Evolutionary conservation across 108 stramenopile species (phyloP).

Genomic region (Cyclotella baltica): DNA sequence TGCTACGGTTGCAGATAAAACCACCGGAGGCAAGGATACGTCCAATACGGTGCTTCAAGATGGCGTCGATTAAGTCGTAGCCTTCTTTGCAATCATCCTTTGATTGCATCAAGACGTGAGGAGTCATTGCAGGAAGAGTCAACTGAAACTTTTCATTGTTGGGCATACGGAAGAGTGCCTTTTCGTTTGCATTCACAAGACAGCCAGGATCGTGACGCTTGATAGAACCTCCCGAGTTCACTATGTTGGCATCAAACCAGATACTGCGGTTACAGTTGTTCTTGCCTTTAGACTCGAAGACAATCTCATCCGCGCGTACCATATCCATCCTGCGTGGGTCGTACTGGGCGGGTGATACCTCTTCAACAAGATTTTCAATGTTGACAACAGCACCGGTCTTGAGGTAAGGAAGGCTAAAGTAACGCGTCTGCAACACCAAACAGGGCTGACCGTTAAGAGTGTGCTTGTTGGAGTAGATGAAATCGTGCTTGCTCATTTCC

Average conservation of each 20-base stretch:
- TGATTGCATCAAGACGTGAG: slow-evolving; percentile 36
- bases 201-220: slow-evolving; percentile 17
- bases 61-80: slow-evolving; percentile 19
- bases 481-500: neutral
- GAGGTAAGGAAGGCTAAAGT: slow-evolving; percentile 11
- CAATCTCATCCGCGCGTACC: slow-evolving; percentile 31
- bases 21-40: slow-evolving; percentile 5
- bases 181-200: neutral
- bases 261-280: slow-evolving; percentile 33
- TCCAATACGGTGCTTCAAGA: slow-evolving; percentile 23
- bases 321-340: neutral
- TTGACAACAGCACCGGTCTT: neutral
- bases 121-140: slow-evolving; percentile 12
- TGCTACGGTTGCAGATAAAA: neutral
- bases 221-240: neutral
- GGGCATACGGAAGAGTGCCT: slow-evolving; percentile 31
- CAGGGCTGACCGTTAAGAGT: slow-evolving; percentile 30
- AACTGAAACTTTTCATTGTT: slow-evolving; percentile 29
- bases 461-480: slow-evolving; percentile 11
- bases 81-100: slow-evolving; percentile 23
- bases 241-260: slow-evolving; percentile 33
- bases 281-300: slow-evolving; percentile 42
- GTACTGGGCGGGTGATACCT: slow-evolving; percentile 14
- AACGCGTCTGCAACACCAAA: slow-evolving; percentile 32
- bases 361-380: slow-evolving; percentile 1